These are phyloP conservation scores for Coemansia sp. DNA, from an alignment of 192 early-diverging fungal species.

Conservation along the genomic window DNA sequence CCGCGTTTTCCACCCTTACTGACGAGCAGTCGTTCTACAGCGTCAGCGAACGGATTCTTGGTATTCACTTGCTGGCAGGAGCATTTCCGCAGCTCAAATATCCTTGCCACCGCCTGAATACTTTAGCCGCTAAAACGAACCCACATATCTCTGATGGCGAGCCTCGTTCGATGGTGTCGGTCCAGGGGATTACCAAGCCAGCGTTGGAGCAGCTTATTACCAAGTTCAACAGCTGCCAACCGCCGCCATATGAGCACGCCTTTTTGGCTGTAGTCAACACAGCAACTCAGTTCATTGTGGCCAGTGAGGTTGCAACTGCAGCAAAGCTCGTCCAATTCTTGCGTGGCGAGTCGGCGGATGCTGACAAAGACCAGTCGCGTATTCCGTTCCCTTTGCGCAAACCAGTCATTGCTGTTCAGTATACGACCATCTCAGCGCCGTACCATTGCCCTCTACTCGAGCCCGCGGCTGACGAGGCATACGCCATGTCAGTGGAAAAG, in stretches of 20 bases:
- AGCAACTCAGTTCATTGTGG: constrained; percentile 20
- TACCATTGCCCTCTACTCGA: constrained; percentile 57
- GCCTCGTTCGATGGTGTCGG: constrained; percentile 12
- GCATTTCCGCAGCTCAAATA: constrained; percentile 70
- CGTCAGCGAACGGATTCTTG: constrained; percentile 78
- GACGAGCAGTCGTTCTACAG: constrained; percentile 77
- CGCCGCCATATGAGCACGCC: constrained; percentile 2
- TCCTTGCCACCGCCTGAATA: constrained; percentile 11
- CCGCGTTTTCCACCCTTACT: constrained; percentile 76
- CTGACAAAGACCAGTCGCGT: constrained; percentile 59
- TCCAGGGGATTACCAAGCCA: constrained; percentile 19
- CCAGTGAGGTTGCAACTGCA: constrained; percentile 4
- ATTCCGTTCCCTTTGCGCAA: constrained; percentile 79
- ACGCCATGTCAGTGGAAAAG: constrained; percentile 15
- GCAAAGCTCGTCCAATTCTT: constrained; percentile 13
- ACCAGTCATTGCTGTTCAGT: constrained; percentile 74
- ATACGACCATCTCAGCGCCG: constrained; percentile 84
- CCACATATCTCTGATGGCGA: not conserved
- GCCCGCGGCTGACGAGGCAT: not conserved
- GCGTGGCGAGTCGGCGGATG: constrained; percentile 9
- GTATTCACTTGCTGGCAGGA: constrained; percentile 82
- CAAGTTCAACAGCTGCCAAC: constrained; percentile 18
- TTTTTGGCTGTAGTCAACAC: constrained; percentile 32
- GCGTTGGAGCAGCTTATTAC: constrained; percentile 7
- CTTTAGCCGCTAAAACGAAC: not conserved